These are phyloP conservation scores for Neofusicoccum kwambonambiense DNA, from an alignment of 2,329 filamentous ascomycete genomes.

Conservation along the genomic window DNA sequence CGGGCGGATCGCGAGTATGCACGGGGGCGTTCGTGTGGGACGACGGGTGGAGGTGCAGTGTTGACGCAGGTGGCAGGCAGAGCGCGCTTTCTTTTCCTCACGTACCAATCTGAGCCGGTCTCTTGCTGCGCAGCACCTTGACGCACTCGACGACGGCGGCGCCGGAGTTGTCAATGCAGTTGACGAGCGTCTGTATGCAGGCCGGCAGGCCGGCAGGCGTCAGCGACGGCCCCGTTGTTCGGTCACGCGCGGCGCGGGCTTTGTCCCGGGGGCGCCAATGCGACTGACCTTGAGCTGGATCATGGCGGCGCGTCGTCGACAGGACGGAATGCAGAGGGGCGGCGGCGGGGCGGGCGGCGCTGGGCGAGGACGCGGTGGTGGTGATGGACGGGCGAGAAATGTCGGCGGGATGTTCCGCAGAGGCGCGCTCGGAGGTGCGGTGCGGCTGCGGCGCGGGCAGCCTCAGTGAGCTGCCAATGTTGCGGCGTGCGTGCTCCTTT, in stretches of 20 bases:
- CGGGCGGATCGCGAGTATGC: background rate
- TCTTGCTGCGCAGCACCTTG: constrained; percentile 87
- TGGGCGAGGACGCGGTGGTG: constrained; percentile 5
- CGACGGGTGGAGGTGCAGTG: background rate
- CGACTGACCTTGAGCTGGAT: constrained; percentile 58
- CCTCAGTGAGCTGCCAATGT: background rate
- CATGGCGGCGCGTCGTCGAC: constrained; percentile 58
- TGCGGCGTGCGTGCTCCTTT: background rate
- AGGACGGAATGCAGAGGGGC: background rate
- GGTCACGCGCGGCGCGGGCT: background rate
- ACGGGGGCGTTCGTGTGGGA: background rate
- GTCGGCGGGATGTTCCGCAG: constrained; percentile 5
- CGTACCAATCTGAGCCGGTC: constrained; percentile 83
- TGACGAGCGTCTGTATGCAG: constrained; percentile 76
- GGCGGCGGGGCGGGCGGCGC: constrained; percentile 24
- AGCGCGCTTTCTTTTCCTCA: constrained; percentile 8
- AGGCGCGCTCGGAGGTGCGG: constrained; percentile 8
- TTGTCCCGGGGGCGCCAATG: background rate
- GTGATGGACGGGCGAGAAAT: constrained; percentile 6
- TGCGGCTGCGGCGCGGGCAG: constrained; percentile 14
- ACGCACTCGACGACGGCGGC: constrained; percentile 96
- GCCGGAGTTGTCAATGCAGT: constrained; percentile 99
- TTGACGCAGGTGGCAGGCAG: constrained; percentile 2
- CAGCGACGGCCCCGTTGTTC: background rate
- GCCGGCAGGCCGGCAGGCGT: background rate